Evolutionary conservation across 306 rosid species (phyloP), one percentile per base, ranked within the genome.

Genomic region (Sicyos baderoa): DNA sequence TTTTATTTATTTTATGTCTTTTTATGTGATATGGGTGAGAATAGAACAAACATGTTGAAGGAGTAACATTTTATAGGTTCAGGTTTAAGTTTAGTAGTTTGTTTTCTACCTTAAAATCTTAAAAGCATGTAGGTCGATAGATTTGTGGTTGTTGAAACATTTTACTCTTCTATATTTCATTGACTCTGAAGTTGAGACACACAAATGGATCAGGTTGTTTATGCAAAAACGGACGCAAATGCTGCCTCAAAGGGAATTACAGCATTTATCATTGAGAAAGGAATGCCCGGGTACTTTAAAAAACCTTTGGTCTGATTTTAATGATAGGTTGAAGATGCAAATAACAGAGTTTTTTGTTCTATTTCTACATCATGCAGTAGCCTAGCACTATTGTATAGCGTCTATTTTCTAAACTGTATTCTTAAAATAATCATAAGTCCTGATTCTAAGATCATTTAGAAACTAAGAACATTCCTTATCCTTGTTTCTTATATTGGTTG

Each of bases 191-290:
- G 78, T 74, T 83, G 61, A 73, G 62, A 70, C 77, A 57, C 80
- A 80, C 59, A 77, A 79, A 42, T 81, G 79, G 68, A 79, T 68
- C 91, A 92, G 96, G 87, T 92, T 86, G 87, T 92, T 60, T 92
- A 92, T 71, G 98, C 93, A 51, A 92, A 92, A 83, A 92, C 98
- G 27, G 88, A 89, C 79, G 55, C 78, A 75, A 81, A 78, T 44
- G 95, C 88, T 22, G 91, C 95, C 58, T 89, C 98, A 76, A 92
- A 89, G 82, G 98, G 98, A 80, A 89, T 92, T 54, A 89, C 96
- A 14, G 93, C 98, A 71, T 92, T 92, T 80, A 92, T 92, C 76
- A 87, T 92, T 7, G 96, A 92, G 82, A 92, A 89, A 77, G 98
- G 95, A 83, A 89, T 86, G 88, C 89, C 95, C 19, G 96, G 98